A percentile compares a stretch with the other conserved stretches of the same genome.
These are phyloP conservation scores for Aspergillus spinulosporus DNA, from an alignment of 2,329 filamentous ascomycete genomes.

Conservation along the genomic window DNA sequence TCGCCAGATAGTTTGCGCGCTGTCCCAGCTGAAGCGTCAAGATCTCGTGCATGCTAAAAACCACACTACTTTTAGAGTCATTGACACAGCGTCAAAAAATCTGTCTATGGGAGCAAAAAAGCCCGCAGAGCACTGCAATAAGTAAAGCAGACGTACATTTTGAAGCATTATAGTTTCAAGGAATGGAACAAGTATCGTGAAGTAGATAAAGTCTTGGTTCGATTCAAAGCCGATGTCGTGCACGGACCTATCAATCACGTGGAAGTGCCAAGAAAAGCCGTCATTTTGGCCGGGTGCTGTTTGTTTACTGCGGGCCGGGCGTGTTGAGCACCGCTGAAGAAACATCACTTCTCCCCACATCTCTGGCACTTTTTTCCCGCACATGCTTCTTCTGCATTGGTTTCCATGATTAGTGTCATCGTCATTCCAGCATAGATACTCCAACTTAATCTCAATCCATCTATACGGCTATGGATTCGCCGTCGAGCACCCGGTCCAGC, in stretches of 20 bases:
- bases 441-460: slow-evolving; percentile 3
- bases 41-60: slow-evolving; percentile 78
- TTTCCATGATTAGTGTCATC: slow-evolving; percentile 10
- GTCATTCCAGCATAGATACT: background rate
- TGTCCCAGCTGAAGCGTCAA: slow-evolving; percentile 91
- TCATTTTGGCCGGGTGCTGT: background rate
- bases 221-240: background rate
- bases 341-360: slow-evolving; percentile 5
- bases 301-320: slow-evolving; percentile 2
- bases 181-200: background rate
- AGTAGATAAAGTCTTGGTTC: background rate
- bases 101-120: slow-evolving; percentile 7
- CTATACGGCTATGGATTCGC: slow-evolving; percentile 36
- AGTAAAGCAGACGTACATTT: slow-evolving; percentile 9
- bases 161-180: background rate
- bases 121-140: background rate
- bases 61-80: background rate
- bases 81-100: background rate
- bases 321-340: slow-evolving; percentile 26
- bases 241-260: slow-evolving; percentile 5
- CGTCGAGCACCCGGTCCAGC: slow-evolving; percentile 34
- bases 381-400: background rate
- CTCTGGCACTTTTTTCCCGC: slow-evolving; percentile 12
- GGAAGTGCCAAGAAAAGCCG: too few species aligned
- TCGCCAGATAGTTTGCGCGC: slow-evolving; percentile 87